A percentile compares a stretch with the other conserved stretches of the same genome.
These are phyloP conservation scores for Jacaranda copaia DNA, from an alignment of 257 asterid genomes.

Conservation along the genomic window DNA sequence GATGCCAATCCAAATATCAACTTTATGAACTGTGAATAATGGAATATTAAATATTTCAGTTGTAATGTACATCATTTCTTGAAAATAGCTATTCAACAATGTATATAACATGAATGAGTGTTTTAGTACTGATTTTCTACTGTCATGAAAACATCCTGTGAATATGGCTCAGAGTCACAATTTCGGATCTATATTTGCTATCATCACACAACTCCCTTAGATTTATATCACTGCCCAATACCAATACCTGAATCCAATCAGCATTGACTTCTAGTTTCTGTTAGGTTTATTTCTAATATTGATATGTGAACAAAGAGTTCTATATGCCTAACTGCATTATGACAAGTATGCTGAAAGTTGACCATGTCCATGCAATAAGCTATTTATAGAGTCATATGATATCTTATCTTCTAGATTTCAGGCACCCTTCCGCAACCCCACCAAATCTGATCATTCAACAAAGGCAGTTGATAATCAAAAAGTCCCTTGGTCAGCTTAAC, in stretches of 20 bases:
- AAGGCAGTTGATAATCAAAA: neutral
- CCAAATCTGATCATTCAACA: neutral
- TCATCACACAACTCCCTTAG: conserved; percentile 10
- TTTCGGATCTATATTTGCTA: neutral
- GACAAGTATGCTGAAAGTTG: neutral
- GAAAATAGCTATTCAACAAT: neutral
- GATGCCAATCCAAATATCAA: neutral
- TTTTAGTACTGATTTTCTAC: neutral
- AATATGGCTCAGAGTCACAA: neutral
- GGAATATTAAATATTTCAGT: neutral
- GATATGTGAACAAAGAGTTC: neutral
- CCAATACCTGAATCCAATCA: neutral
- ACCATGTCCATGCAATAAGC: neutral
- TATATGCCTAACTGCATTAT: neutral
- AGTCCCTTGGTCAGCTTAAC: neutral
- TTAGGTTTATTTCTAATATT: neutral
- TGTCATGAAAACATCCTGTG: neutral
- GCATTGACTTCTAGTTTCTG: neutral
- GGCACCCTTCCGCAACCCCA: neutral
- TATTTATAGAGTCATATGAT: neutral
- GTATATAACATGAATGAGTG: neutral
- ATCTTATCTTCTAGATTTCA: neutral
- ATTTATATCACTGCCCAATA: neutral
- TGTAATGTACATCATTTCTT: neutral
- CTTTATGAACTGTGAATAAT: neutral